phyloP scores from a whole-genome alignment of 2,329 filamentous ascomycete genomes.

The Aspergillus phoenicis region DNA sequence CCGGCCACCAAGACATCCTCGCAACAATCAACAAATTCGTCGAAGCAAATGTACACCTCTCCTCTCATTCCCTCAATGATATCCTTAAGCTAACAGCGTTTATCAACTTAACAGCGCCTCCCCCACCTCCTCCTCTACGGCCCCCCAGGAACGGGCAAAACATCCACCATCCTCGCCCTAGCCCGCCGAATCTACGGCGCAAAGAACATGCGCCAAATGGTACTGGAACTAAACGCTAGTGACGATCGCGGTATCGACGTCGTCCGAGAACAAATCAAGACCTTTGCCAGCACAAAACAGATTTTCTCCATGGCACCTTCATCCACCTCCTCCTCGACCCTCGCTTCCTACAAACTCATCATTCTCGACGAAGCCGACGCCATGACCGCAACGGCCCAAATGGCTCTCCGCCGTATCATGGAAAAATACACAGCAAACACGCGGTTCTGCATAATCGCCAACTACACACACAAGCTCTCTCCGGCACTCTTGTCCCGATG shows the following conservation, averaged over 20 bases:
- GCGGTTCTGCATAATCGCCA: constrained; percentile 96
- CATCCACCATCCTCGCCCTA: constrained; percentile 90
- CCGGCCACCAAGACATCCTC: constrained; percentile 94
- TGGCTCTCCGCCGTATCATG: constrained; percentile 96
- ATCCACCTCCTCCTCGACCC: constrained; percentile 38
- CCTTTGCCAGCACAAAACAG: constrained; percentile 95
- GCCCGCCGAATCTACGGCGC: constrained; percentile 89
- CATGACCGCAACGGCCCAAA: constrained; percentile 98
- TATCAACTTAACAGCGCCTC: constrained; percentile 59
- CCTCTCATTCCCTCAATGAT: background rate
- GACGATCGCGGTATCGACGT: constrained; percentile 98
- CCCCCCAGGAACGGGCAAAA: constrained; percentile 95
- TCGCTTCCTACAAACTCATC: constrained; percentile 90
- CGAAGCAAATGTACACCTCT: constrained; percentile 70
- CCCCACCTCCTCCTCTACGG: constrained; percentile 97
- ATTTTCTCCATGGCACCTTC: constrained; percentile 74
- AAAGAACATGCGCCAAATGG: constrained; percentile 96
- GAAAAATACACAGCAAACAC: constrained; percentile 99
- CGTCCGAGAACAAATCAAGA: constrained; percentile 98
- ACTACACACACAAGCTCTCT: constrained; percentile 97
- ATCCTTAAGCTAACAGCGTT: background rate
- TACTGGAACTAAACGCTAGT: constrained; percentile 94
- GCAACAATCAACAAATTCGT: constrained; percentile 98
- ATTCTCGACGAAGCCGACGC: constrained; percentile 98
- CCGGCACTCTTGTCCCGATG: constrained; percentile 90